These are phyloP conservation scores for Exophiala xenobiotica DNA, from an alignment of 2,329 filamentous ascomycete genomes.

Conservation along the genomic window DNA sequence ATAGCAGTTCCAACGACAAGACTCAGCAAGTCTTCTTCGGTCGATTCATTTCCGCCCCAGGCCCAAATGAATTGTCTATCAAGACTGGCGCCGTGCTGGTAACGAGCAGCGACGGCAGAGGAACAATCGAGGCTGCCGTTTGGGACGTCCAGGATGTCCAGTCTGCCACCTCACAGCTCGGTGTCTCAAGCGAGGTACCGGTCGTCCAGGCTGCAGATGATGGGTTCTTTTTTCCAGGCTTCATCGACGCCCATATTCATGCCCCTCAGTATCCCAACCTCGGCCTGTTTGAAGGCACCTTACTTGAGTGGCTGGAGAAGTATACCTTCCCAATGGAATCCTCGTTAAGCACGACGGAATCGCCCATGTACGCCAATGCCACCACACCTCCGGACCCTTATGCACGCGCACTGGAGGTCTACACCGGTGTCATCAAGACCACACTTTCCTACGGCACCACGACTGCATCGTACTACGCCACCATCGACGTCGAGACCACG, in stretches of 20 bases:
- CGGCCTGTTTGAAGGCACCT: conserved; percentile 89
- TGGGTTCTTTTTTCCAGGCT: conserved; percentile 7
- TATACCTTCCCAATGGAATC: conserved; percentile 94
- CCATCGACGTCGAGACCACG: conserved; percentile 78
- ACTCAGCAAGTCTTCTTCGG: conserved; percentile 18
- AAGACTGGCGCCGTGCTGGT: conserved; percentile 15
- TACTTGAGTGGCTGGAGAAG: conserved; percentile 87
- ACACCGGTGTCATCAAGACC: conserved; percentile 71
- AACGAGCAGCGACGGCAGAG: conserved; percentile 9
- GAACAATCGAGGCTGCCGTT: conserved; percentile 6
- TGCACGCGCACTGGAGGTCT: conserved; percentile 66
- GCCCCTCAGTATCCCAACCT: conserved; percentile 92
- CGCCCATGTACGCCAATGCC: conserved; percentile 19
- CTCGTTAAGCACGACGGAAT: conserved; percentile 55
- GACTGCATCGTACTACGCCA: conserved; percentile 88
- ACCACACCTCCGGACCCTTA: conserved; percentile 41
- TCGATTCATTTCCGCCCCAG: conserved; percentile 24
- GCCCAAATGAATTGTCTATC: conserved; percentile 14
- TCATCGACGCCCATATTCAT: conserved; percentile 66
- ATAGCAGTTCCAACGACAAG: background rate
- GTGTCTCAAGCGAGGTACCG: background rate
- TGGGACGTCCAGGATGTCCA: conserved; percentile 10
- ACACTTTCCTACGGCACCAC: conserved; percentile 90
- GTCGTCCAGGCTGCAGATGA: conserved; percentile 11
- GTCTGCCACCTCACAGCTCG: background rate